A percentile compares a stretch with the other conserved stretches of the same genome.
phyloP scores from a whole-genome alignment of 2,329 filamentous ascomycete genomes.

The Hypoxylon sp. region DNA sequence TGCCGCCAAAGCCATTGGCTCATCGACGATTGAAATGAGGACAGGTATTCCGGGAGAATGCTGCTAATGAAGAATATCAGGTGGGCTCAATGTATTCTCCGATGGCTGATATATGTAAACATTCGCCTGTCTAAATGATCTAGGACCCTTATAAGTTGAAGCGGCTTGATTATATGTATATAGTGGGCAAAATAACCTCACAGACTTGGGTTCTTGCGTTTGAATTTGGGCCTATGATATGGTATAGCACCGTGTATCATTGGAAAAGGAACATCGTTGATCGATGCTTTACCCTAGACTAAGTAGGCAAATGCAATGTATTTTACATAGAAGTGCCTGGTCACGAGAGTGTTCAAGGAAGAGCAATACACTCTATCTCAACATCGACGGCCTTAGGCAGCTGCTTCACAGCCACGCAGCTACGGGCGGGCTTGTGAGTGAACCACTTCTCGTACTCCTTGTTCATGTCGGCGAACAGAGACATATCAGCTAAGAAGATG shows the following conservation, averaged over 20 bases:
- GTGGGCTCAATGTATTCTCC: background rate
- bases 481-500: slow-evolving; percentile 94
- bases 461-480: slow-evolving; percentile 89
- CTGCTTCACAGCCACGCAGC: slow-evolving; percentile 91
- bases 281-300: slow-evolving; percentile 3
- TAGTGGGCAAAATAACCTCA: background rate
- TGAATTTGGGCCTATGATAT: background rate
- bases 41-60: background rate
- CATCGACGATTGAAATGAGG: slow-evolving; percentile 4
- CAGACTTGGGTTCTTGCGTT: background rate
- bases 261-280: slow-evolving; percentile 7
- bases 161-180: background rate
- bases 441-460: slow-evolving; percentile 87
- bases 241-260: background rate
- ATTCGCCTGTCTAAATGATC: background rate
- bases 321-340: slow-evolving; percentile 11
- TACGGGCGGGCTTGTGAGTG: slow-evolving; percentile 85
- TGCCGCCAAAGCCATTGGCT: background rate
- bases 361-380: slow-evolving; percentile 91
- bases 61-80: background rate
- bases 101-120: background rate
- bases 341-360: slow-evolving; percentile 58
- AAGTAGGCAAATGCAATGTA: slow-evolving; percentile 16
- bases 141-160: background rate
- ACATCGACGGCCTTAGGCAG: slow-evolving; percentile 88